These are phyloP conservation scores for Alternaria triticimaculans DNA, from an alignment of 2,329 filamentous ascomycete genomes.

Conservation along the genomic window DNA sequence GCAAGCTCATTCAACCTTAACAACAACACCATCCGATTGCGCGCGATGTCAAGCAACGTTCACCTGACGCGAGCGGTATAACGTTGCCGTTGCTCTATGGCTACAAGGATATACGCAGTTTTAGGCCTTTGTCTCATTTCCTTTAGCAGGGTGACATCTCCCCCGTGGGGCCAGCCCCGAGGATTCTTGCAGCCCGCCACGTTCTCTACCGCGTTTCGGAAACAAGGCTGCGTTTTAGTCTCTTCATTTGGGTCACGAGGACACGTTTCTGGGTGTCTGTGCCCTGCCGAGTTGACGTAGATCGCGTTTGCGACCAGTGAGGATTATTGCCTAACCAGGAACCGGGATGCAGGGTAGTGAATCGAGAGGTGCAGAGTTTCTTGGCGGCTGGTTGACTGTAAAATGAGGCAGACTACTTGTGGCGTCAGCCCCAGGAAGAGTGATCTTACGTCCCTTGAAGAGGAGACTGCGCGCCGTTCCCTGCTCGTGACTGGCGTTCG, in stretches of 20 bases:
- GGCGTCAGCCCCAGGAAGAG: background rate
- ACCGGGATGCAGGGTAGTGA: background rate
- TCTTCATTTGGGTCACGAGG: background rate
- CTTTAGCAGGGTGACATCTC: background rate
- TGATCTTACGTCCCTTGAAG: background rate
- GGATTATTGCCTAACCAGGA: background rate
- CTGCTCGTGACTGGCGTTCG: background rate
- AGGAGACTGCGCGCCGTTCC: background rate
- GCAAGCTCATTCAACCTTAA: background rate
- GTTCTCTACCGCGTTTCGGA: background rate
- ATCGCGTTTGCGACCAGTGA: background rate
- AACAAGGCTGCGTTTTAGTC: background rate
- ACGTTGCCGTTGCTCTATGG: background rate
- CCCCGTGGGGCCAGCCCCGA: background rate
- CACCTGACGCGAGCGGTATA: background rate
- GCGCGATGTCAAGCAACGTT: background rate
- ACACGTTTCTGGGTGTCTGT: background rate
- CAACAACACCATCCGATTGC: background rate
- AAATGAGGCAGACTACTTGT: background rate
- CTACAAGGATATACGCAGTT: background rate
- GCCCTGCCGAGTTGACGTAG: background rate
- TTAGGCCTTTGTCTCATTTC: background rate
- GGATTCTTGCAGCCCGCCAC: background rate
- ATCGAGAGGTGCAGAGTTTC: background rate
- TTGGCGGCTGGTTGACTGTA: background rate